These are phyloP conservation scores for Talaromyces sp. DNA, from an alignment of 2,329 filamentous ascomycete genomes.

Conservation along the genomic window DNA sequence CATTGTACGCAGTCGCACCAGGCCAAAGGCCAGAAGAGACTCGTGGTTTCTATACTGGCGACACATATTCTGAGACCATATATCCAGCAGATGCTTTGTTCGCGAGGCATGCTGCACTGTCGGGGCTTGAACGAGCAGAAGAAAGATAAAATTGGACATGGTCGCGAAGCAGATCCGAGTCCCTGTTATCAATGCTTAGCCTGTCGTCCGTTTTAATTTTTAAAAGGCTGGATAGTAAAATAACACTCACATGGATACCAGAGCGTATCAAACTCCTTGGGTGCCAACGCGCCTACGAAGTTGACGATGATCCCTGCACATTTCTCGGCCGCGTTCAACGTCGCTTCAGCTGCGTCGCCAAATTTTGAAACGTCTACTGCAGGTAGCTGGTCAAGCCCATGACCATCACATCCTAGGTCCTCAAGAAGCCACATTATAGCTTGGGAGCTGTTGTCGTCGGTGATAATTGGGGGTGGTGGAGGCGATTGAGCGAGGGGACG, in stretches of 20 bases:
- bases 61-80: constrained; percentile 4
- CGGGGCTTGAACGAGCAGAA: constrained; percentile 4
- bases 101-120: constrained; percentile 3
- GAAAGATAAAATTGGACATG: constrained; percentile 5
- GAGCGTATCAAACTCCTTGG: constrained; percentile 2
- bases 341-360: constrained; percentile 8
- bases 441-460: constrained; percentile 1
- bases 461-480: constrained; percentile 6
- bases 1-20: constrained; percentile 1
- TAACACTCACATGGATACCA: constrained; percentile 7
- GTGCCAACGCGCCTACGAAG: constrained; percentile 4
- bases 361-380: constrained; percentile 5
- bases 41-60: constrained; percentile 3
- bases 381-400: constrained; percentile 3
- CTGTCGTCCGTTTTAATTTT: neutral
- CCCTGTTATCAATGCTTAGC: neutral
- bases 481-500: constrained; percentile 9
- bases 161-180: constrained; percentile 8
- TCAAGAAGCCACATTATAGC: constrained; percentile 6
- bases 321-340: constrained; percentile 7
- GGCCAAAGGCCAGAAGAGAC: neutral
- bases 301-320: constrained; percentile 9
- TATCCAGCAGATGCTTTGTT: constrained; percentile 5
- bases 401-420: constrained; percentile 4
- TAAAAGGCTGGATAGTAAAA: neutral